Base-by-base conservation (phyloP, 192 early-diverging fungal genomes). In the Obelidium mucronatum region DNA sequence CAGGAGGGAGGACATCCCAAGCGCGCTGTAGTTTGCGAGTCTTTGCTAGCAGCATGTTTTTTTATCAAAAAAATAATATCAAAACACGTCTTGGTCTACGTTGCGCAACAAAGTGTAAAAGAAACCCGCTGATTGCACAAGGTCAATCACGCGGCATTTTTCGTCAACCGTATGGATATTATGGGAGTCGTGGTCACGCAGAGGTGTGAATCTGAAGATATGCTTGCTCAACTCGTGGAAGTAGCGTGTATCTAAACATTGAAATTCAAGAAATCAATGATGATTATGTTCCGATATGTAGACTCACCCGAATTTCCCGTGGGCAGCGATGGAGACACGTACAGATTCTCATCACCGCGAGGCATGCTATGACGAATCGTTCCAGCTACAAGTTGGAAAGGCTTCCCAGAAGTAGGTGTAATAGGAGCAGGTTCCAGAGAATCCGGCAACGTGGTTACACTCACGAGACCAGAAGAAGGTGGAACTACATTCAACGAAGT, bases 161-260 rank as follows among this genome's bases (percentile, higher is more conserved):
- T 82, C 81, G 40, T 82, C 76, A 17, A 83, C 79, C 1, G 82
- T 83, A 56, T 83, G 82, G 1, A 80, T 63, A 34, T 74, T 73
- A 28, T 55, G 59, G 4, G 30, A 56, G 28, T 76, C 42, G 17
- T 78, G 40, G 17, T 34, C 39, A 52, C 79, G 70, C 24, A 75
- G 40, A n/a, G 79, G 70, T 56, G 58, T 68, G 73, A 75, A 83
- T 2, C 81, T 62, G 60, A 5, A 42, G 31, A 61, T 40, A 31
- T 62, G 22, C 2, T 37, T 36, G 52, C 64, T 58, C 34, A 54
- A 52, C 51, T 34, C 35, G 62, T 62, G 75, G 71, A 80, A 80
- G 59, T 79, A 66, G 22, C 67, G 67, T 28, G 54, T 70, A 48
- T 35, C 78, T 26, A 1, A 58, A 60, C 6, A 71, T 15, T 17